Conservation (phyloP, 352 stramenopile genomes). For the Blastocystis hominis region DNA sequence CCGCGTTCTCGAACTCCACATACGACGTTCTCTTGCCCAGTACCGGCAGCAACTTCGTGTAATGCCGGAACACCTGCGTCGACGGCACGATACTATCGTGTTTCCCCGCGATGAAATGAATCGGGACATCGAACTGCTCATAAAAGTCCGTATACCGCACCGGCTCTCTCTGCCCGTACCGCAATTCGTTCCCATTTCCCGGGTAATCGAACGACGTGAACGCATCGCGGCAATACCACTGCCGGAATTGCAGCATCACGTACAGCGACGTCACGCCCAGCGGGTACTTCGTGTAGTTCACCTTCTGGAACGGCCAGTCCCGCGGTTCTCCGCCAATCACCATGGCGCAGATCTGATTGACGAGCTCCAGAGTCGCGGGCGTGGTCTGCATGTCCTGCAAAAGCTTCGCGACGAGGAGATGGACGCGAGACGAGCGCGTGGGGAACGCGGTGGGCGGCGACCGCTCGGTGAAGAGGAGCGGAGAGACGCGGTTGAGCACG, state of each 20-base stretch:
- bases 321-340: conserved; percentile 48
- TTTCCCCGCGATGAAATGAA: conserved; percentile 60
- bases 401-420: conserved; percentile 51
- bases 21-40: neutral
- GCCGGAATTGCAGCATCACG: conserved; percentile 54
- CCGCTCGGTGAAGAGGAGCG: neutral
- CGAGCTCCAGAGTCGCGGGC: conserved; percentile 51
- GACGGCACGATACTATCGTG: conserved; percentile 60
- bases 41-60: conserved; percentile 8
- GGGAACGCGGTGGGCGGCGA: conserved; percentile 26
- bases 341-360: conserved; percentile 21
- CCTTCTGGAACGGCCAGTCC: conserved; percentile 53
- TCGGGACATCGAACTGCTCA: conserved; percentile 59
- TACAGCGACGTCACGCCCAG: conserved; percentile 54
- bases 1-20: conserved; percentile 47
- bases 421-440: neutral
- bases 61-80: conserved; percentile 57
- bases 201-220: conserved; percentile 47
- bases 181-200: conserved; percentile 4
- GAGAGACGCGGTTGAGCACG: neutral
- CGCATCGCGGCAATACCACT: conserved; percentile 6
- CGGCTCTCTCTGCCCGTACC: conserved; percentile 20
- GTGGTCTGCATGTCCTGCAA: conserved; percentile 57
- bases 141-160: conserved; percentile 39
- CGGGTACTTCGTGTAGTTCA: conserved; percentile 57